These are phyloP conservation scores for Pharus latifolius DNA, from an alignment of 176 grass and related monocot species.

Conservation along the genomic window DNA sequence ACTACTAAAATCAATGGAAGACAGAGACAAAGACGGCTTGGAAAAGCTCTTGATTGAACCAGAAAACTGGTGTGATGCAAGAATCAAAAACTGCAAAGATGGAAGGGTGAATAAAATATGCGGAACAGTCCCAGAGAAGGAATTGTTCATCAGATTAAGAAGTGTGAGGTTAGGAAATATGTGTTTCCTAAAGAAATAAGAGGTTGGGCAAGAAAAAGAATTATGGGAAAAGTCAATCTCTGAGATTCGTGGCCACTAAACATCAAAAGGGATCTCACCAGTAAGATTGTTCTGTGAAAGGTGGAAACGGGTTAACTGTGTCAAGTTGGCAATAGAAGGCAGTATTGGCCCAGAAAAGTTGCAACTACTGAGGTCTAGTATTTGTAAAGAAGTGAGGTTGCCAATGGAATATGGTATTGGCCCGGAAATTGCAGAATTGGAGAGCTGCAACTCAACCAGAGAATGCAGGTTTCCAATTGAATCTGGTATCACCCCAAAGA, in stretches of 20 bases:
- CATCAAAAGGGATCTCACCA: constrained; percentile 13
- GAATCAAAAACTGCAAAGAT: not conserved
- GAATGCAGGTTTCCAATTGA: constrained; percentile 19
- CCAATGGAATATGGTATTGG: too few relatives aligned
- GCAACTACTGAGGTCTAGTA: too few relatives aligned
- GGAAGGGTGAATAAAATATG: not conserved
- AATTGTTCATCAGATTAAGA: constrained; percentile 12
- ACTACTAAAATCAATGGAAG: constrained; percentile 10
- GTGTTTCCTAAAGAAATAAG: too few relatives aligned
- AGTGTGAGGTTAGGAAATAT: not conserved
- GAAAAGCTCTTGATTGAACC: too few relatives aligned
- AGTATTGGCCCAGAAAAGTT: constrained; percentile 21
- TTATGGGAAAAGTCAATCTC: not conserved
- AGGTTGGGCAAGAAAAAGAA: too few relatives aligned
- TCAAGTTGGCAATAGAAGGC: constrained; percentile 15
- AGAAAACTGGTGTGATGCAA: not conserved
- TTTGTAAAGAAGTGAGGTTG: too few relatives aligned
- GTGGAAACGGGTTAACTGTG: constrained; percentile 18
- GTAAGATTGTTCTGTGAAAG: constrained; percentile 30
- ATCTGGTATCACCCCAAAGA: constrained; percentile 16
- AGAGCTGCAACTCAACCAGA: constrained; percentile 8
- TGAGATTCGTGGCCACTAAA: not conserved
- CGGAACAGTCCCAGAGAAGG: not conserved
- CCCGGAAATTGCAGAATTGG: too few relatives aligned
- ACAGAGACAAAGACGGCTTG: too few relatives aligned